Conservation (phyloP, 768 basidiomycete genomes). For the Tricholoma sp. region DNA sequence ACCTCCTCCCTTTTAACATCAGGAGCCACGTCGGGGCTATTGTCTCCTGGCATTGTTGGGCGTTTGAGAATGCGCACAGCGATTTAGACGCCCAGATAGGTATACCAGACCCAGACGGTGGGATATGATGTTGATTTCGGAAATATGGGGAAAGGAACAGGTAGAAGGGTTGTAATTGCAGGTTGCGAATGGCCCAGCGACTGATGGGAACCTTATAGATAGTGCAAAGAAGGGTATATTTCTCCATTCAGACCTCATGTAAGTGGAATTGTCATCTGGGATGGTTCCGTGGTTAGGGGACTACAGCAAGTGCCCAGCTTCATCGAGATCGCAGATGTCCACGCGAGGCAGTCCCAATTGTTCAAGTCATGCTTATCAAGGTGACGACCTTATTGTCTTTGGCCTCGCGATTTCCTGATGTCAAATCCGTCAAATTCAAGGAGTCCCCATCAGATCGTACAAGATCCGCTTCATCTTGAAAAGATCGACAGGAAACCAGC, state of each 20-base stretch:
- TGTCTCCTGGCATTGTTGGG: conserved; percentile 24
- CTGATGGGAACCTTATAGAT: conserved; percentile 16
- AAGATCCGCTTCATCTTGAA: background rate
- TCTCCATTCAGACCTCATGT: conserved; percentile 10
- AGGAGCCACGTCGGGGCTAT: conserved; percentile 21
- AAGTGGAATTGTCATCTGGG: conserved; percentile 7
- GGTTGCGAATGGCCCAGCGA: background rate
- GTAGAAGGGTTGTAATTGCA: background rate
- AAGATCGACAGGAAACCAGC: background rate
- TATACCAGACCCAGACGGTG: conserved; percentile 23
- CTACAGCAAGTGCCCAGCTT: background rate
- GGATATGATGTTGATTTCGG: conserved; percentile 15
- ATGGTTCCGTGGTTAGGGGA: conserved; percentile 15
- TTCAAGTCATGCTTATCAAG: conserved; percentile 24
- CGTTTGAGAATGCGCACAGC: conserved; percentile 13
- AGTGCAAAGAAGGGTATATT: conserved; percentile 15
- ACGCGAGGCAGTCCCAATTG: conserved; percentile 29
- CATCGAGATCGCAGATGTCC: conserved; percentile 8
- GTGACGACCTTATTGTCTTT: conserved; percentile 39
- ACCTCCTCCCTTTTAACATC: conserved; percentile 26
- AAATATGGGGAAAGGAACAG: conserved; percentile 10
- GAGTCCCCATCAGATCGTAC: conserved; percentile 11
- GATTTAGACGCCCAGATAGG: conserved; percentile 24
- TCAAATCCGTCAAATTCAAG: conserved; percentile 1
- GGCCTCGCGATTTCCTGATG: conserved; percentile 15